Evolutionary conservation across 768 basidiomycete species (phyloP).

Genomic region (Psilocybe azurescens): DNA sequence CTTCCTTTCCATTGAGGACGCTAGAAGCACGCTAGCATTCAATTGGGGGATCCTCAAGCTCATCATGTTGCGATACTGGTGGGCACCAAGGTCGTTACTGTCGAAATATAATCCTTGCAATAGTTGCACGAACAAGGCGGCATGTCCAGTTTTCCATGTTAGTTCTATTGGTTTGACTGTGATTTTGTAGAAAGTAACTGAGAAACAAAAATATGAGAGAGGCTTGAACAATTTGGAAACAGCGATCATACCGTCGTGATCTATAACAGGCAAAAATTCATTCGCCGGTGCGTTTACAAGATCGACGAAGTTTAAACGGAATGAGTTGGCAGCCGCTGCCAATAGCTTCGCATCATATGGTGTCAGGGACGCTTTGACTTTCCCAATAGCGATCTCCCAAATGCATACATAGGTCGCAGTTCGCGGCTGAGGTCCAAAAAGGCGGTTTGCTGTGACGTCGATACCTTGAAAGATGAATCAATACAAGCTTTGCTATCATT

Average conservation of each 20-base stretch:
- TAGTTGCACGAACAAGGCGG: conserved; percentile 59
- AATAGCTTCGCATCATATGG: conserved; percentile 59
- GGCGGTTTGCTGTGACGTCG: conserved; percentile 79
- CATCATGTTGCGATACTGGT: conserved; percentile 66
- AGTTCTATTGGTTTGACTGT: conserved; percentile 57
- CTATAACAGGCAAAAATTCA: conserved; percentile 62
- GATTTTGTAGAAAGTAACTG: conserved; percentile 88
- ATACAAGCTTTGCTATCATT: neutral
- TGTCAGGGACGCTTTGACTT: conserved; percentile 59
- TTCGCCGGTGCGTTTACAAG: conserved; percentile 79
- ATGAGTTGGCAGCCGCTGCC: conserved; percentile 55
- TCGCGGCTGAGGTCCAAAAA: conserved; percentile 89
- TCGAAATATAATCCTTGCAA: conserved; percentile 68
- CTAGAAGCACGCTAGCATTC: conserved; percentile 54
- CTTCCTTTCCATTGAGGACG: conserved; percentile 36
- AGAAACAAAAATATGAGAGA: conserved; percentile 10
- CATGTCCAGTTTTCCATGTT: conserved; percentile 56
- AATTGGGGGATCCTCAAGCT: conserved; percentile 61
- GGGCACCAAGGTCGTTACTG: conserved; percentile 77
- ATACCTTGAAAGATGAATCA: conserved; percentile 53
- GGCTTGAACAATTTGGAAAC: neutral
- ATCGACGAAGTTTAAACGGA: conserved; percentile 77
- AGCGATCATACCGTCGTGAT: conserved; percentile 76
- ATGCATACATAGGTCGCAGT: conserved; percentile 89
- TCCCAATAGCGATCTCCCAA: conserved; percentile 86